phyloP scores from a whole-genome alignment of 1,139 yeast species.

The Magnusiomyces paraingens region DNA sequence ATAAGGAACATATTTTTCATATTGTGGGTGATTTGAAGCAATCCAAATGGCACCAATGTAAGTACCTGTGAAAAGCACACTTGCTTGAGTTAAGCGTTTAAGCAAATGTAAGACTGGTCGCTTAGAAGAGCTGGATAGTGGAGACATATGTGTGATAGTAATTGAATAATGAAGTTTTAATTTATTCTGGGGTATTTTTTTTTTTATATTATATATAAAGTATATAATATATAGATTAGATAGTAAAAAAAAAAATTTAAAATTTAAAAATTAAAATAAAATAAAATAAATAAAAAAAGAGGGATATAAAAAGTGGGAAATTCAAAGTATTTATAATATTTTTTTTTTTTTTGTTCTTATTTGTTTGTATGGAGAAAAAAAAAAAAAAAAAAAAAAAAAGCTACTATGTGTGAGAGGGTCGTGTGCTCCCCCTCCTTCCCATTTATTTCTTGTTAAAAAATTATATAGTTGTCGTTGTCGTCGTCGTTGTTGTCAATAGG shows the following conservation, averaged over 20 bases:
- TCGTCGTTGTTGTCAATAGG: too few relatives aligned
- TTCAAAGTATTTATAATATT: neutral
- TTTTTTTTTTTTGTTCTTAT: neutral
- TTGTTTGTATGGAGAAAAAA: neutral
- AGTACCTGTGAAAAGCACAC: conserved; percentile 2
- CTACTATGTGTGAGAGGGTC: too few relatives aligned
- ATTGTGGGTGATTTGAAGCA: conserved; percentile 11
- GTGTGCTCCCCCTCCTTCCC: too few relatives aligned
- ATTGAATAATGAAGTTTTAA: neutral
- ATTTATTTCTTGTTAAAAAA: too few relatives aligned
- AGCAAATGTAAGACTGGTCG: neutral
- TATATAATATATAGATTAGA: neutral
- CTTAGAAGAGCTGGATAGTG: neutral
- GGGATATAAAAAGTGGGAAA: neutral
- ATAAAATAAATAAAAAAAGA: neutral
- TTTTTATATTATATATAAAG: neutral
- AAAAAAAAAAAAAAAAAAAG: neutral
- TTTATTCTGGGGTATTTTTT: neutral
- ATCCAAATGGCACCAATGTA: conserved; percentile 12
- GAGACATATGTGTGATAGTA: neutral
- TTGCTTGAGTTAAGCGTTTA: conserved; percentile 7
- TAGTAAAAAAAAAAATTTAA: neutral
- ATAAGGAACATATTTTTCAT: conserved; percentile 25
- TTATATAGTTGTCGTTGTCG: too few relatives aligned
- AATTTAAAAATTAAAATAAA: neutral